Percentiles rank a stretch among this genome's conserved stretches.
Conservation (phyloP, 176 grass and related monocot species). For the Hsuehochloa calcarea region DNA sequence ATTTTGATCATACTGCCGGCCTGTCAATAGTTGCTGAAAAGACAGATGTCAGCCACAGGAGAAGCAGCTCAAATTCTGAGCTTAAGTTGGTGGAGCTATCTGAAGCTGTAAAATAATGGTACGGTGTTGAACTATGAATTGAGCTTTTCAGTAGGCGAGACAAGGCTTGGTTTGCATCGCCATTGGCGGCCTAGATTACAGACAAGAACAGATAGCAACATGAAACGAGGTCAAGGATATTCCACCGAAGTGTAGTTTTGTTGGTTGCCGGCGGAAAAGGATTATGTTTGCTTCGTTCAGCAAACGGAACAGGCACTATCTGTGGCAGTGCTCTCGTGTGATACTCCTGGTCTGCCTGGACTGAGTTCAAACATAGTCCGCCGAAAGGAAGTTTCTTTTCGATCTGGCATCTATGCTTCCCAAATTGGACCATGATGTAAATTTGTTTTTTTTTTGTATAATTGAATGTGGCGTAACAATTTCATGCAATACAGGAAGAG, state of each 20-base stretch:
- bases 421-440: background rate
- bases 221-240: constrained; percentile 9
- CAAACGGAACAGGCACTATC: constrained; percentile 20
- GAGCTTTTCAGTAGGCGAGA: background rate
- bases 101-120: constrained; percentile 26
- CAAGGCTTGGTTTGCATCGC: constrained; percentile 40
- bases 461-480: background rate
- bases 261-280: constrained; percentile 3
- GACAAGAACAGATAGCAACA: constrained; percentile 21
- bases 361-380: background rate
- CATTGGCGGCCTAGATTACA: constrained; percentile 26
- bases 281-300: background rate
- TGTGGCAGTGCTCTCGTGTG: background rate
- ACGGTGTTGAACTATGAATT: background rate
- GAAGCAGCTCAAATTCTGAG: constrained; percentile 28
- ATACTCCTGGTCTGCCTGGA: background rate
- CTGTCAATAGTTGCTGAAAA: constrained; percentile 15
- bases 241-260: background rate
- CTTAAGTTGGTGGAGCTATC: constrained; percentile 7
- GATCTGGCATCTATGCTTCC: constrained; percentile 4
- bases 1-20: constrained; percentile 20
- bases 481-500: background rate
- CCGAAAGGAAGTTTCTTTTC: constrained; percentile 8
- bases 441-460: background rate
- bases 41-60: constrained; percentile 29